Evolutionary conservation across 306 rosid genomes (phyloP).

Genomic region (Spatholobus suberectus): DNA sequence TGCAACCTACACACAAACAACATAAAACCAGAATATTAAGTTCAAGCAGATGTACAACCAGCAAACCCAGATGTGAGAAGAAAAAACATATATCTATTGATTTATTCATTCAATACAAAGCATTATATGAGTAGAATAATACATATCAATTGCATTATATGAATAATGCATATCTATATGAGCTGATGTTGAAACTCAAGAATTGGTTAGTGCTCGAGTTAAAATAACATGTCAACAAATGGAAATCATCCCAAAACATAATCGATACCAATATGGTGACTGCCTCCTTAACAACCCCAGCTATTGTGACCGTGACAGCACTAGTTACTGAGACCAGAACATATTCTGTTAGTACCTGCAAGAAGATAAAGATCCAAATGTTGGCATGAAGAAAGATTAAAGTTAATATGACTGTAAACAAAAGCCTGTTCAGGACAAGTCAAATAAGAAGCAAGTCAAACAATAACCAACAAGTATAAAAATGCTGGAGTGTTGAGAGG

Average conservation of each 20-base stretch:
- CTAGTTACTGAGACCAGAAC: slow-evolving; percentile 93
- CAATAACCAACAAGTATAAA: not conserved
- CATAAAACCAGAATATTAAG: slow-evolving; percentile 35
- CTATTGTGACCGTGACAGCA: slow-evolving; percentile 96
- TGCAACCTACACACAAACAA: slow-evolving; percentile 71
- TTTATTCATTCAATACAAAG: slow-evolving; percentile 6
- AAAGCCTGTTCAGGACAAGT: slow-evolving; percentile 8
- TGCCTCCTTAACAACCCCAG: slow-evolving; percentile 98
- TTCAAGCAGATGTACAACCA: slow-evolving; percentile 23
- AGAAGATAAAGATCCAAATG: slow-evolving; percentile 41
- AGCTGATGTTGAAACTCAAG: not conserved
- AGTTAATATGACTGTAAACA: slow-evolving; percentile 23
- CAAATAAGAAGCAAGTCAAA: slow-evolving; percentile 20
- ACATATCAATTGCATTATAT: not conserved
- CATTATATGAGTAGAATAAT: not conserved
- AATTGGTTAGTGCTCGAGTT: not conserved
- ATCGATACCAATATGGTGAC: slow-evolving; percentile 87
- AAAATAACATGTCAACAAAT: not conserved
- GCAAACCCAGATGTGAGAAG: slow-evolving; percentile 5
- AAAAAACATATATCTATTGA: not conserved
- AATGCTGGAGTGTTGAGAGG: not conserved
- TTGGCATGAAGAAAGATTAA: slow-evolving; percentile 27
- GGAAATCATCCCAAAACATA: slow-evolving; percentile 24
- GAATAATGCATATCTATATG: not conserved
- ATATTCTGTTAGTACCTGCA: slow-evolving; percentile 89